These are phyloP conservation scores for Populus hybrid DNA, from an alignment of 441 rosid genomes.

Conservation along the genomic window DNA sequence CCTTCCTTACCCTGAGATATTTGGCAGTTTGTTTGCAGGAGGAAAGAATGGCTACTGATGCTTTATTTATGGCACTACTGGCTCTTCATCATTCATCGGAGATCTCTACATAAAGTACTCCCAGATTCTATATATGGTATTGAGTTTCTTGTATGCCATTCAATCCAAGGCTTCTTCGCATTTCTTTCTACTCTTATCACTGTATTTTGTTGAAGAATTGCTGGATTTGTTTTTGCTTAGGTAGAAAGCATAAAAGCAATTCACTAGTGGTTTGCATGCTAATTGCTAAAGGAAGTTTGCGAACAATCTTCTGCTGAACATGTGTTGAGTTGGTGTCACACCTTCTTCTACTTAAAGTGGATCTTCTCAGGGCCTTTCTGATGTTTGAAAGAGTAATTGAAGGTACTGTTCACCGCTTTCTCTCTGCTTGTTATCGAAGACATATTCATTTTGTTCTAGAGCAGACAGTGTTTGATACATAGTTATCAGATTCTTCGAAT, in stretches of 20 bases:
- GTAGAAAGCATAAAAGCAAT: background rate
- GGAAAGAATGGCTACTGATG: too few relatives aligned
- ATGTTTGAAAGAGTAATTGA: background rate
- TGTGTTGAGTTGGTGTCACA: background rate
- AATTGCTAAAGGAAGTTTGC: background rate
- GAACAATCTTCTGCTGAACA: background rate
- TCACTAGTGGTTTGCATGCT: background rate
- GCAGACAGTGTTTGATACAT: background rate
- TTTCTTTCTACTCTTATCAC: background rate
- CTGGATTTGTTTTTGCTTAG: background rate
- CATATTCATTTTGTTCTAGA: background rate
- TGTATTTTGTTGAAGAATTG: background rate
- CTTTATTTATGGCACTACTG: background rate
- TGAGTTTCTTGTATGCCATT: background rate
- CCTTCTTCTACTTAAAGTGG: background rate
- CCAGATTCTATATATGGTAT: background rate
- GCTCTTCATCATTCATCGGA: background rate
- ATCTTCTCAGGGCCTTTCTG: background rate
- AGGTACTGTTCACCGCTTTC: background rate
- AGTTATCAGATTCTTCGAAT: background rate
- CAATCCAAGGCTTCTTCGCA: background rate
- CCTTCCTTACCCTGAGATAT: background rate
- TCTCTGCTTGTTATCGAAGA: background rate
- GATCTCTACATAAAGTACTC: background rate
- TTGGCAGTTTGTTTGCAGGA: background rate